These are phyloP conservation scores for Alternaria burnsii DNA, from an alignment of 2,329 filamentous ascomycete species.

Conservation along the genomic window DNA sequence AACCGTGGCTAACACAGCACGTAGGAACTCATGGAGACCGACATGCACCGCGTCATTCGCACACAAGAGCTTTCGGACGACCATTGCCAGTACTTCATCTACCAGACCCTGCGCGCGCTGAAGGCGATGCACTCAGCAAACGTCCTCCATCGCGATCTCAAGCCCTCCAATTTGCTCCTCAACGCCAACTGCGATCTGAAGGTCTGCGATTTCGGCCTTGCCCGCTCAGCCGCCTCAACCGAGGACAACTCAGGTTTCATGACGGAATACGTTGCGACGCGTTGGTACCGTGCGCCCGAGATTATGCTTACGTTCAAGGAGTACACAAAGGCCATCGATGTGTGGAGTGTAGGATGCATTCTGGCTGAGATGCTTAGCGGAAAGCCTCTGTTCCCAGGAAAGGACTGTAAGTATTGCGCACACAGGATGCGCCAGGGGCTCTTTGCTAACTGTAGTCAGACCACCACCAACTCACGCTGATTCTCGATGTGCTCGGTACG, in stretches of 20 bases:
- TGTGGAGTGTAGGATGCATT: conserved; percentile 99
- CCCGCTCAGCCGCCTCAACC: conserved; percentile 92
- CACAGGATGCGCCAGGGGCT: conserved; percentile 2
- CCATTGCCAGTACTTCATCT: conserved; percentile 99
- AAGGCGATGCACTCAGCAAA: conserved; percentile 99
- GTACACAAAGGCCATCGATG: conserved; percentile 99
- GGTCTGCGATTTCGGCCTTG: conserved; percentile 97
- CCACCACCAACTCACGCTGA: conserved; percentile 96
- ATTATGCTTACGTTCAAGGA: conserved; percentile 99
- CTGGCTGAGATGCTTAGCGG: conserved; percentile 98
- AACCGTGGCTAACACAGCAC: conserved; percentile 20
- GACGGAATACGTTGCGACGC: conserved; percentile 99
- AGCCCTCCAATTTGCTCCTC: conserved; percentile 94
- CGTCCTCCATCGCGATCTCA: conserved; percentile 94
- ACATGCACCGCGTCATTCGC: conserved; percentile 98
- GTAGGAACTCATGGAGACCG: conserved; percentile 98
- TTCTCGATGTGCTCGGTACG: conserved; percentile 95
- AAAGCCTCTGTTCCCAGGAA: conserved; percentile 97
- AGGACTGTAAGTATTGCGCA: conserved; percentile 77
- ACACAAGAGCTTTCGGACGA: conserved; percentile 98
- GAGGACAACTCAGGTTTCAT: conserved; percentile 99
- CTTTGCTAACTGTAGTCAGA: conserved; percentile 61
- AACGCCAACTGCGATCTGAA: conserved; percentile 99
- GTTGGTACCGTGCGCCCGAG: conserved; percentile 98
- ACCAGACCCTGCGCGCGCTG: conserved; percentile 95